phyloP scores from a whole-genome alignment of 2,329 filamentous ascomycete species.

The Rutstroemia sp. region DNA sequence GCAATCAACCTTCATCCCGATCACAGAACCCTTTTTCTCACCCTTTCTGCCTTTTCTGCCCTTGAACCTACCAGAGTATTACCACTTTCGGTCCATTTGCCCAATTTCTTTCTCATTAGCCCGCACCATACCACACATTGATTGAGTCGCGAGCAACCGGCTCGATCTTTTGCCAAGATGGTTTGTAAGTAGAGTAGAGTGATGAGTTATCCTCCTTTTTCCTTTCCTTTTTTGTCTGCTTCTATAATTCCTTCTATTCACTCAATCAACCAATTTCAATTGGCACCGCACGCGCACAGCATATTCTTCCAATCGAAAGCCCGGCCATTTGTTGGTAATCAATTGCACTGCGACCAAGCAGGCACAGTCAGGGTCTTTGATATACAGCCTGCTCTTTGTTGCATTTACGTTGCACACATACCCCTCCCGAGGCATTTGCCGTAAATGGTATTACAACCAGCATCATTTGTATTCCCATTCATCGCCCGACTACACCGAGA shows the following conservation, averaged over 20 bases:
- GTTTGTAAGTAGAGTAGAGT: slow-evolving; percentile 14
- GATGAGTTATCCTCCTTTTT: slow-evolving; percentile 1
- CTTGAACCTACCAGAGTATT: too few relatives aligned
- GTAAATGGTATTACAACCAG: background rate
- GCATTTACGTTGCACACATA: background rate
- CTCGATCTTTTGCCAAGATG: slow-evolving; percentile 13
- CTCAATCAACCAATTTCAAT: background rate
- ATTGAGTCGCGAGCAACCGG: background rate
- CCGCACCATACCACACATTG: too few relatives aligned
- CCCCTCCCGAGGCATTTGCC: background rate
- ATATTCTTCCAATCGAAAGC: background rate
- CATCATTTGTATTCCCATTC: background rate
- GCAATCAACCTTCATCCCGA: too few relatives aligned
- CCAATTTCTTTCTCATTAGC: too few relatives aligned
- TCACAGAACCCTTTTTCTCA: too few relatives aligned
- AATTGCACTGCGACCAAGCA: background rate
- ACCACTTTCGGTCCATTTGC: too few relatives aligned
- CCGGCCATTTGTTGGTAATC: background rate
- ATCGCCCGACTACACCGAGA: background rate
- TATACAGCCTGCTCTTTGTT: slow-evolving; percentile 2
- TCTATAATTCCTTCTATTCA: background rate
- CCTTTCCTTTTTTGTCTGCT: slow-evolving; percentile 10
- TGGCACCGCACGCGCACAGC: background rate
- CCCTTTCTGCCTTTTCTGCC: too few relatives aligned
- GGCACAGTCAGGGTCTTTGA: slow-evolving; percentile 2